A percentile compares a stretch with the other conserved stretches of the same genome.
phyloP scores from a whole-genome alignment of 257 asterid genomes.

The Capsicum rhomboideum region DNA sequence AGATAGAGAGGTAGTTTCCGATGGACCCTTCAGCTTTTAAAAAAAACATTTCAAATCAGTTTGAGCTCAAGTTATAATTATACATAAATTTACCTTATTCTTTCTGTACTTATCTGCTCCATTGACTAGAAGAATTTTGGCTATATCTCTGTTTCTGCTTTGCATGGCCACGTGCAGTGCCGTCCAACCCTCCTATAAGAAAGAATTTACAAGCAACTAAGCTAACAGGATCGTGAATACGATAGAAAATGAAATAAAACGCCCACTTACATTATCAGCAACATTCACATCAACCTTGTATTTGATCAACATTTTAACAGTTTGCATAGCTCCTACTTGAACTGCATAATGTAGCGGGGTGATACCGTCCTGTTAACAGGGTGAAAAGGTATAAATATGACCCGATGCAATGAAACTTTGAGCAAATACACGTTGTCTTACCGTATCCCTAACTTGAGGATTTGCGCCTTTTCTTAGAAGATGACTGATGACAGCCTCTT shows the following conservation, averaged over 20 bases:
- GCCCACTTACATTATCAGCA: slow-evolving; percentile 66
- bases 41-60: too few relatives aligned
- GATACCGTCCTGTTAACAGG: slow-evolving; percentile 55
- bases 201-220: background rate
- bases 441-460: slow-evolving; percentile 73
- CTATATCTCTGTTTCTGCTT: slow-evolving; percentile 74
- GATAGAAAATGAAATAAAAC: background rate
- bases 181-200: slow-evolving; percentile 83
- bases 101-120: slow-evolving; percentile 79
- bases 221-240: background rate
- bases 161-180: slow-evolving; percentile 87
- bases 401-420: background rate
- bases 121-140: slow-evolving; percentile 57
- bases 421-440: slow-evolving; percentile 15
- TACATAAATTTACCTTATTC: slow-evolving; percentile 42
- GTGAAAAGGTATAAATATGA: background rate
- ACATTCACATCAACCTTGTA: slow-evolving; percentile 73
- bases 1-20: too few relatives aligned
- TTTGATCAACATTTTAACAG: slow-evolving; percentile 77
- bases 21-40: too few relatives aligned
- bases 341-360: slow-evolving; percentile 94
- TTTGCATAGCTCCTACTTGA: slow-evolving; percentile 90
- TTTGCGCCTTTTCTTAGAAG: slow-evolving; percentile 87
- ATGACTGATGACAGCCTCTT: slow-evolving; percentile 86
- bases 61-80: background rate